Evolutionary conservation across 163 green algal genomes (phyloP).

Genomic region (Trebouxiophyceae sp.): DNA sequence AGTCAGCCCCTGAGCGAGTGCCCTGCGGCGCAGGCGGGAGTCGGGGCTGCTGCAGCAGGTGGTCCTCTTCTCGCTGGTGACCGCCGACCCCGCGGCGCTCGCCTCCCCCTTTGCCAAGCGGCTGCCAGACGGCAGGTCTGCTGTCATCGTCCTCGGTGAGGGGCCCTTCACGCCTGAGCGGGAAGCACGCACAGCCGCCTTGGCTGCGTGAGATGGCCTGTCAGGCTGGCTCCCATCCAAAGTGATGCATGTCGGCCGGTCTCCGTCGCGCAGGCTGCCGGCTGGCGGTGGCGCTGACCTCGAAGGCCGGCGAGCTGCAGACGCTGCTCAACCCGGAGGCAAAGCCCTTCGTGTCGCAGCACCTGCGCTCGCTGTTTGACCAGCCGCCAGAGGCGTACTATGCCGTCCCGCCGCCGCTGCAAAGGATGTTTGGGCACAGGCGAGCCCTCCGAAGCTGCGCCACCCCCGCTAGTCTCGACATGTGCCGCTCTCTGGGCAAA

Average conservation of each 20-base stretch:
- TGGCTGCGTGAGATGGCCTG: background rate
- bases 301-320: conserved; percentile 8
- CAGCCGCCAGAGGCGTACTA: conserved; percentile 1
- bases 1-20: background rate
- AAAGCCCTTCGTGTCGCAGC: conserved; percentile 22
- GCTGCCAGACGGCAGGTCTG: background rate
- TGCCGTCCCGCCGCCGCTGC: background rate
- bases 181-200: background rate
- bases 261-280: conserved; percentile 4
- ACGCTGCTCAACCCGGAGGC: conserved; percentile 24
- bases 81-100: background rate
- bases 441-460: background rate
- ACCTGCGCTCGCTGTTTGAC: conserved; percentile 18
- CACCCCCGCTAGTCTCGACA: too few species aligned
- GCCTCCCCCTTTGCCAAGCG: background rate
- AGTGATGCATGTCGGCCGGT: background rate
- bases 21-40: conserved; percentile 7
- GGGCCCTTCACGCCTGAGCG: background rate
- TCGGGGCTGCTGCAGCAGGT: conserved; percentile 30
- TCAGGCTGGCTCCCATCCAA: background rate
- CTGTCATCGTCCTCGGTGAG: background rate
- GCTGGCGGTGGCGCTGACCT: conserved; percentile 24
- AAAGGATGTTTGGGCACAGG: background rate
- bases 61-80: conserved; percentile 24
- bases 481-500: too few species aligned